Base-by-base conservation (phyloP, 495 filamentous ascomycete genomes). In the Hypoxylon lienhwacheense region DNA sequence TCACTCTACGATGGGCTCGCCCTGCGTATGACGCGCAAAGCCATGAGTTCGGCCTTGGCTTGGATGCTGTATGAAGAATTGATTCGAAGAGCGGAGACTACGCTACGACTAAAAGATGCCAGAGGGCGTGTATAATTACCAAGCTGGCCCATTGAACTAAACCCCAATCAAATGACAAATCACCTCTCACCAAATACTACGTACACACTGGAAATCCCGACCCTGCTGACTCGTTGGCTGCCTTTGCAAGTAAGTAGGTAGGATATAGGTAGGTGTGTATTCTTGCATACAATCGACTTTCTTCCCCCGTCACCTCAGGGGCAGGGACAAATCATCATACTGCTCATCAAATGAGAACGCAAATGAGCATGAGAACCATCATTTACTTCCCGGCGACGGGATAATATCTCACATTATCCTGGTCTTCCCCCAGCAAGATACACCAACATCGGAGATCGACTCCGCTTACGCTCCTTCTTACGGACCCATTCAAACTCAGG, bases 61-160 rank as follows among this genome's bases (percentile, higher is more conserved):
- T 99, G 93, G 93, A 96, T 91, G 14, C 76, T 96, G 16, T 99
- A 99, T 65, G 93, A 99, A 73, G 92, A 96, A 68, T 69, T 97
- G 49, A 85, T 99, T 55, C 72, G 91, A 26, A 66, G 78, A 47
- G 89, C 87, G 10, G 89, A 95, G 73, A 77, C 67, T 41, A 78
- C 76, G 12, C 86, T 84, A 78, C 70, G 70, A 15, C 62, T 47
- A 42, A 59, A 17, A 15, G 67, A 49, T 26, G 42, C 43, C 12
- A 51, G 32, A 26, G 59, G 33, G 20, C 43, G 57, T 53, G 45
- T 59, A 53, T 63, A 26, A 62, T 55, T 46, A 24, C 21, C 34
- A 36, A 25, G 12, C 12, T 26, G 11, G 0, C 7, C 19, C 19
- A 26, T 24, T 6, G 40, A 47, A 35, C 33, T 22, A 21, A 53